These are phyloP conservation scores for Vigna trinervia DNA, from an alignment of 306 rosid species.

Conservation along the genomic window DNA sequence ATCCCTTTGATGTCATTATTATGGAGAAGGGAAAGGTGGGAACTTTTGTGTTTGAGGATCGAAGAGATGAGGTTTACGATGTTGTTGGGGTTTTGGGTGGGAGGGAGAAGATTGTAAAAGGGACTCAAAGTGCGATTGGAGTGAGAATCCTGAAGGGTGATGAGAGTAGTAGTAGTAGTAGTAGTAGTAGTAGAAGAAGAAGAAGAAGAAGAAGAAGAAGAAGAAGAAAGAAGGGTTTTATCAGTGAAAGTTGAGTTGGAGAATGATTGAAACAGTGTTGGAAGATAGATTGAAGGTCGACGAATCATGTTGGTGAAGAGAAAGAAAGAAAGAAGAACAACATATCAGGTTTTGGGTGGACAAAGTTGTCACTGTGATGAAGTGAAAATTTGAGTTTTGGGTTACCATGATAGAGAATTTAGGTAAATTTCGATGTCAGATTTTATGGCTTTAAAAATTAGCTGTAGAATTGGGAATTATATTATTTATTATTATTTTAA, in stretches of 20 bases:
- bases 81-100: conserved; percentile 80
- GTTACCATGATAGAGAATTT: no score
- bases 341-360: no score
- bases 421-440: no score
- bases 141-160: conserved; percentile 53
- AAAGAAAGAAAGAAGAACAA: no score
- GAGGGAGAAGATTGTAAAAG: conserved; percentile 79
- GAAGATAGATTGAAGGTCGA: conserved; percentile 47
- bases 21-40: conserved; percentile 58
- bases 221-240: conserved; percentile 47
- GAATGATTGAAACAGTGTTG: background rate
- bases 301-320: conserved; percentile 50
- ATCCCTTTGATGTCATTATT: conserved; percentile 57
- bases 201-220: conserved; percentile 43
- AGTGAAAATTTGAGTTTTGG: no score
- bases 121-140: conserved; percentile 61
- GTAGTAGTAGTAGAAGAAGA: conserved; percentile 45
- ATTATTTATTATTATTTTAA: no score
- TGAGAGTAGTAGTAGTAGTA: conserved; percentile 55
- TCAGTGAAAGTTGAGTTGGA: conserved; percentile 18
- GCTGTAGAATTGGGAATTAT: no score
- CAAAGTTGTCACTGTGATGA: no score
- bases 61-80: conserved; percentile 71
- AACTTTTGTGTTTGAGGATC: conserved; percentile 53
- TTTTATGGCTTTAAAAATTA: no score